Conservation (phyloP, 495 filamentous ascomycete species). For the Jackrogersella multiformis region DNA sequence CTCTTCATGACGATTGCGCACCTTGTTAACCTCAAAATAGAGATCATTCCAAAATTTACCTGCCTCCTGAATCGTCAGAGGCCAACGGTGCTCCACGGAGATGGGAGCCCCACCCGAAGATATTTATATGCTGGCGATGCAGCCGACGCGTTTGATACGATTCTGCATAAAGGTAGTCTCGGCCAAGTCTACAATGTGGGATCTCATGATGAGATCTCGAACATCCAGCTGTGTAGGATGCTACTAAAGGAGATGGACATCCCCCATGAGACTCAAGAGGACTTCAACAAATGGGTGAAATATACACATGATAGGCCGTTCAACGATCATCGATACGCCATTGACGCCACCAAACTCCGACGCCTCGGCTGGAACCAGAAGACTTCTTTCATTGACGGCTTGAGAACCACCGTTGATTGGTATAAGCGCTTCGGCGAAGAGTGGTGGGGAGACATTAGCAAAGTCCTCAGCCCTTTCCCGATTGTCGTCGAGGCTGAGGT, state of each 20-base stretch:
- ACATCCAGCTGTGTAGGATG: slow-evolving; percentile 65
- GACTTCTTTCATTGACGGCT: slow-evolving; percentile 67
- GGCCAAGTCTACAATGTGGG: slow-evolving; percentile 80
- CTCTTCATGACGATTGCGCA: not conserved
- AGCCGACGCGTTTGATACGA: slow-evolving; percentile 79
- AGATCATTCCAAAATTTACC: slow-evolving; percentile 80
- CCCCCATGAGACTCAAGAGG: slow-evolving; percentile 51
- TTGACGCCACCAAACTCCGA: slow-evolving; percentile 71
- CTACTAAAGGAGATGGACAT: slow-evolving; percentile 65
- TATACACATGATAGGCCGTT: slow-evolving; percentile 76
- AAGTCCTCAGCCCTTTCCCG: slow-evolving; percentile 67
- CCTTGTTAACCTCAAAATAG: slow-evolving; percentile 48
- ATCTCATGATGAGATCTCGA: slow-evolving; percentile 72
- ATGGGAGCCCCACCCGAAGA: slow-evolving; percentile 70
- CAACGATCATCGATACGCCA: slow-evolving; percentile 75
- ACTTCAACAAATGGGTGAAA: slow-evolving; percentile 64
- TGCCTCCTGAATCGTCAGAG: slow-evolving; percentile 66
- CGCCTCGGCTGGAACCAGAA: slow-evolving; percentile 74
- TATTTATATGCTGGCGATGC: slow-evolving; percentile 79
- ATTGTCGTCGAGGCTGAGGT: slow-evolving; percentile 61
- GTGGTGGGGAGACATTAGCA: slow-evolving; percentile 81
- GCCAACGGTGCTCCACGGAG: slow-evolving; percentile 73
- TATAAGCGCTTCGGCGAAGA: slow-evolving; percentile 67
- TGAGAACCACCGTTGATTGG: slow-evolving; percentile 75
- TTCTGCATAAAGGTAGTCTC: slow-evolving; percentile 72